These are phyloP conservation scores for Sporothrix protearum DNA, from an alignment of 2,329 filamentous ascomycete genomes.

Conservation along the genomic window DNA sequence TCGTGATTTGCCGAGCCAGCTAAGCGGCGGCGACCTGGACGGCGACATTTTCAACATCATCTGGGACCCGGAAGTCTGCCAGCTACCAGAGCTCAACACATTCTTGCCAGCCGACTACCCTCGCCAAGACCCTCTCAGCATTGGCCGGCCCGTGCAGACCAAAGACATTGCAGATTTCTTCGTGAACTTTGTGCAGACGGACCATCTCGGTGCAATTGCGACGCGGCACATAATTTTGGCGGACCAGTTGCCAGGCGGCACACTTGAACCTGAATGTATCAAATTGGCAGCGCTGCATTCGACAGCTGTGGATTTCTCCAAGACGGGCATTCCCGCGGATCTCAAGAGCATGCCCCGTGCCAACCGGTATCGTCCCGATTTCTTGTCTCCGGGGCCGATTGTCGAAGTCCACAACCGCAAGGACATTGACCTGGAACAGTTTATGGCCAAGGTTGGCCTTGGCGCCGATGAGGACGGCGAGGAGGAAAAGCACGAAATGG, in stretches of 20 bases:
- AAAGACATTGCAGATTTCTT: conserved; percentile 78
- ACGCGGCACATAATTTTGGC: conserved; percentile 61
- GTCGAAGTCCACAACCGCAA: conserved; percentile 45
- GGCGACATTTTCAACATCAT: conserved; percentile 80
- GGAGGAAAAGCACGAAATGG: conserved; percentile 44
- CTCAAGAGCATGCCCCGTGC: conserved; percentile 42
- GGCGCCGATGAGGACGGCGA: conserved; percentile 49
- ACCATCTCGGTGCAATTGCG: conserved; percentile 64
- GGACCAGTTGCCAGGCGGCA: conserved; percentile 54
- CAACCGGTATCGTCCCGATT: conserved; percentile 49
- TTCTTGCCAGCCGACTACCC: conserved; percentile 68
- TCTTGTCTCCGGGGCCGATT: conserved; percentile 48
- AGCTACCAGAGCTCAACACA: conserved; percentile 42
- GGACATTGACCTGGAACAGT: conserved; percentile 41
- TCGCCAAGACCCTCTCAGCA: conserved; percentile 51
- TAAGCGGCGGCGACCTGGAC: conserved; percentile 79
- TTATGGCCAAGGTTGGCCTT: conserved; percentile 36
- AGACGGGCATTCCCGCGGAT: conserved; percentile 62
- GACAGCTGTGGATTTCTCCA: conserved; percentile 71
- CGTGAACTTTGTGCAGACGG: conserved; percentile 68
- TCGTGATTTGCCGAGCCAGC: conserved; percentile 72
- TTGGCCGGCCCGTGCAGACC: conserved; percentile 57
- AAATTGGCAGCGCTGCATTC: conserved; percentile 63
- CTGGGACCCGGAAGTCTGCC: conserved; percentile 52
- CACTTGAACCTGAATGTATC: conserved; percentile 48